These are phyloP conservation scores for Thymus mandschuricus DNA, from an alignment of 257 asterid species.

Conservation along the genomic window DNA sequence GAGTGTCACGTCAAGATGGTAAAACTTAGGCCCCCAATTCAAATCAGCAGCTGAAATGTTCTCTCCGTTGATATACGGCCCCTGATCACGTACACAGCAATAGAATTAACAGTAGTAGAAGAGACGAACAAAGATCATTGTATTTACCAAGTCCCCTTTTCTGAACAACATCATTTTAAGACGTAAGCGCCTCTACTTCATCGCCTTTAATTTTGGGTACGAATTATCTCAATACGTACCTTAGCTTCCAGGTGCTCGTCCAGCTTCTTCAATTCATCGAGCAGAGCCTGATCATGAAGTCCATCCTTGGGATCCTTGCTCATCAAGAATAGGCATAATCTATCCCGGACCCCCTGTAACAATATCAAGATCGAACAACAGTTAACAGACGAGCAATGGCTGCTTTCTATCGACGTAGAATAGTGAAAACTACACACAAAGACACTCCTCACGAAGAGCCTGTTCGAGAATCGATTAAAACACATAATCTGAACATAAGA, in stretches of 20 bases:
- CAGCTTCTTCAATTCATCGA: constrained; percentile 68
- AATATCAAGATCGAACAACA: background rate
- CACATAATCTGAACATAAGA: constrained; percentile 18
- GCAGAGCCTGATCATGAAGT: constrained; percentile 58
- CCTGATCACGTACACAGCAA: constrained; percentile 38
- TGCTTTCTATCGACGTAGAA: background rate
- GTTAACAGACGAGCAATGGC: background rate
- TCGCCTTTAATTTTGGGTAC: no score
- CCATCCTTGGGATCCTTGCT: constrained; percentile 83
- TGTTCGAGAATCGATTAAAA: background rate
- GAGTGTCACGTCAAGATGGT: constrained; percentile 71
- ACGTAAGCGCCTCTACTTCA: background rate
- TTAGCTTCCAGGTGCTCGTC: constrained; percentile 72
- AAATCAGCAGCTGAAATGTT: constrained; percentile 67
- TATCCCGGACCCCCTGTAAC: constrained; percentile 67
- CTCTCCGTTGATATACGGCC: constrained; percentile 68
- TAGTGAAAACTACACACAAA: background rate
- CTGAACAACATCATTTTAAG: background rate
- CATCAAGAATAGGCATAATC: constrained; percentile 71
- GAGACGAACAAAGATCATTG: background rate
- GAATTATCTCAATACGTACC: constrained; percentile 32
- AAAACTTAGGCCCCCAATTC: constrained; percentile 74
- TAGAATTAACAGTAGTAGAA: background rate
- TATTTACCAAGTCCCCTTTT: no score
- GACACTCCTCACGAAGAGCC: constrained; percentile 4